phyloP scores from a whole-genome alignment of 805 yeast genomes.

The Teunomyces lycoperdinae region DNA sequence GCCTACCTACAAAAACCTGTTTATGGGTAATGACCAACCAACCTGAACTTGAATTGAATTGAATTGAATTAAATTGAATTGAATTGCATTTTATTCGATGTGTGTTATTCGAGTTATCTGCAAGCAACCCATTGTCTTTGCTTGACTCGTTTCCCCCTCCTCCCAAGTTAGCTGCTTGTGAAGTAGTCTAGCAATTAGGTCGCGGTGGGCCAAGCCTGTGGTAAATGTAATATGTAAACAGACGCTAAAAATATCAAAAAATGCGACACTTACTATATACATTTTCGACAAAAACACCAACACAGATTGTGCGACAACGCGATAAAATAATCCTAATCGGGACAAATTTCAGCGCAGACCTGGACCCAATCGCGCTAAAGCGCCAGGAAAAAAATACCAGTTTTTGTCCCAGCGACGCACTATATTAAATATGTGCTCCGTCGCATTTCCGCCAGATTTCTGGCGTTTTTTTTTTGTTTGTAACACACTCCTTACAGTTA shows the following conservation, averaged over 20 bases:
- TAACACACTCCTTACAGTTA: not conserved
- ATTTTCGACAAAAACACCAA: not conserved
- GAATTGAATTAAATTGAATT: no score
- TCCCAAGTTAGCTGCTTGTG: not conserved
- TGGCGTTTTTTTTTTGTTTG: constrained; percentile 1
- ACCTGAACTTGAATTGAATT: no score
- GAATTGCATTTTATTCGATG: no score
- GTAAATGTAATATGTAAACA: not conserved
- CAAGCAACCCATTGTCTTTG: not conserved
- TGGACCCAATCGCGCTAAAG: not conserved
- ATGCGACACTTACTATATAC: constrained; percentile 1
- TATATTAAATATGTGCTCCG: not conserved
- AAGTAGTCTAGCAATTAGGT: not conserved
- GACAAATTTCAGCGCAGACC: not conserved
- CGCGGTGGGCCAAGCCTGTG: not conserved
- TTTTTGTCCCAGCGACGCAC: not conserved
- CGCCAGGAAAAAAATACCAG: not conserved
- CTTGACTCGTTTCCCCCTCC: no score
- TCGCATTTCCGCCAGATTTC: not conserved
- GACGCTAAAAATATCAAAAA: not conserved
- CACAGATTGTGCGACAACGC: not conserved
- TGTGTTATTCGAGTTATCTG: no score
- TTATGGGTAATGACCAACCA: no score
- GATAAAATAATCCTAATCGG: not conserved
- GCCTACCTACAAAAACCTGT: no score